A percentile compares a stretch with the other conserved stretches of the same genome.
phyloP scores from a whole-genome alignment of 2,329 filamentous ascomycete genomes.

The Exophiala calicioides region DNA sequence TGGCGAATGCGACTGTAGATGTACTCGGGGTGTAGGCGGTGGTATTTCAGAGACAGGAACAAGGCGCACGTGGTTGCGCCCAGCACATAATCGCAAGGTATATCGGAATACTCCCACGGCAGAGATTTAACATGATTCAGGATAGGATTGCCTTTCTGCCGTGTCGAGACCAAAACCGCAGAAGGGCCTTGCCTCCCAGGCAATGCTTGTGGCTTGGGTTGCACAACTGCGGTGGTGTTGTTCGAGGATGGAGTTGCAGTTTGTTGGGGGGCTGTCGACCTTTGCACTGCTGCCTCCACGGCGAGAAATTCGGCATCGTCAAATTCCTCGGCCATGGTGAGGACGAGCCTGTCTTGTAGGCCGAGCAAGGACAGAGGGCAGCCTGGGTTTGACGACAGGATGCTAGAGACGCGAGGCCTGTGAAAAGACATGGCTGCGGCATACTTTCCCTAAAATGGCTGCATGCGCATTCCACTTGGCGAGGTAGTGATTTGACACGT shows the following conservation, averaged over 20 bases:
- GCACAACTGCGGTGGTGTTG: conserved; percentile 58
- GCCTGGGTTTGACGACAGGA: not conserved
- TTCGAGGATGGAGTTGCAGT: conserved; percentile 32
- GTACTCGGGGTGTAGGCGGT: conserved; percentile 95
- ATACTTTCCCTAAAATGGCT: not conserved
- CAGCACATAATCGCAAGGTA: conserved; percentile 89
- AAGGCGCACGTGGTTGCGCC: conserved; percentile 85
- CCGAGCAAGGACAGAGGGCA: not conserved
- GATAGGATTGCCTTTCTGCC: conserved; percentile 94
- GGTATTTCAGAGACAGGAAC: conserved; percentile 94
- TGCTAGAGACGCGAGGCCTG: too few relatives aligned
- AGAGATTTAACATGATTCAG: conserved; percentile 77
- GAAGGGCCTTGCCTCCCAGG: conserved; percentile 67
- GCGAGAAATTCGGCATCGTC: conserved; percentile 48
- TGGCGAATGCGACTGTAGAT: conserved; percentile 89
- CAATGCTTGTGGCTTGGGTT: conserved; percentile 86
- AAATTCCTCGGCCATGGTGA: conserved; percentile 50
- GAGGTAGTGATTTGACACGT: too few relatives aligned
- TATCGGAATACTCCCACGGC: conserved; percentile 96
- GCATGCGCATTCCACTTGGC: too few relatives aligned
- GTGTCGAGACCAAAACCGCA: conserved; percentile 83
- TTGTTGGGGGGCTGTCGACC: conserved; percentile 39
- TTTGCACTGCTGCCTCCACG: conserved; percentile 43
- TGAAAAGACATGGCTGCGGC: not conserved
- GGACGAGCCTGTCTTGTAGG: not conserved